These are phyloP conservation scores for Dentiscutata heterogama DNA, from an alignment of 371 early-diverging fungal species.

Conservation along the genomic window DNA sequence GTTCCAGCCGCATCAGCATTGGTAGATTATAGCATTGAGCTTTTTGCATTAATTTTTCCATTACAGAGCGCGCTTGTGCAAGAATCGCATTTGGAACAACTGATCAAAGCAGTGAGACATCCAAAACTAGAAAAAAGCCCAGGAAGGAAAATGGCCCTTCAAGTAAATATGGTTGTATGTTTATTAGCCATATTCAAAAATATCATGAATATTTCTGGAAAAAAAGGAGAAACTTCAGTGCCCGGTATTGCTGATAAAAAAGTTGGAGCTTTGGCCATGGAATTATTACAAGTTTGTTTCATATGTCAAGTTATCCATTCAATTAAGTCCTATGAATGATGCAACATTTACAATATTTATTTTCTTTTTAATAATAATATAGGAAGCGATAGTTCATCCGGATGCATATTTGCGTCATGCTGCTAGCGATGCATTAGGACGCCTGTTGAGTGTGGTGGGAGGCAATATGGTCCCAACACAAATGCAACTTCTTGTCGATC, in stretches of 20 bases:
- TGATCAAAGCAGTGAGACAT: conserved; percentile 73
- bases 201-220: background rate
- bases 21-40: conserved; percentile 74
- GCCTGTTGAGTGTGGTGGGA: conserved; percentile 80
- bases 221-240: background rate
- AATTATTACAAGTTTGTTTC: background rate
- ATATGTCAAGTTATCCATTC: no score
- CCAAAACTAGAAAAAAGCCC: conserved; percentile 76
- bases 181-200: conserved; percentile 61
- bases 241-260: conserved; percentile 33
- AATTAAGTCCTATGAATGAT: no score
- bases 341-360: background rate
- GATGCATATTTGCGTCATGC: conserved; percentile 80
- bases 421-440: conserved; percentile 87
- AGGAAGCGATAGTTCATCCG: conserved; percentile 77
- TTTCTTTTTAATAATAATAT: conserved; percentile 1
- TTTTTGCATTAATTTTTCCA: conserved; percentile 80
- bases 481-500: conserved; percentile 85
- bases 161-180: conserved; percentile 82
- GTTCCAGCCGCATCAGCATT: conserved; percentile 51
- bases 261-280: conserved; percentile 23
- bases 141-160: conserved; percentile 79
- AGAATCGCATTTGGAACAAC: conserved; percentile 79
- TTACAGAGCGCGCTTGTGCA: conserved; percentile 74
- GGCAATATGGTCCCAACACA: conserved; percentile 80